Evolutionary conservation across 1,284 basidiomycete genomes (phyloP).

Genomic region (Bondarzewia mesenterica): DNA sequence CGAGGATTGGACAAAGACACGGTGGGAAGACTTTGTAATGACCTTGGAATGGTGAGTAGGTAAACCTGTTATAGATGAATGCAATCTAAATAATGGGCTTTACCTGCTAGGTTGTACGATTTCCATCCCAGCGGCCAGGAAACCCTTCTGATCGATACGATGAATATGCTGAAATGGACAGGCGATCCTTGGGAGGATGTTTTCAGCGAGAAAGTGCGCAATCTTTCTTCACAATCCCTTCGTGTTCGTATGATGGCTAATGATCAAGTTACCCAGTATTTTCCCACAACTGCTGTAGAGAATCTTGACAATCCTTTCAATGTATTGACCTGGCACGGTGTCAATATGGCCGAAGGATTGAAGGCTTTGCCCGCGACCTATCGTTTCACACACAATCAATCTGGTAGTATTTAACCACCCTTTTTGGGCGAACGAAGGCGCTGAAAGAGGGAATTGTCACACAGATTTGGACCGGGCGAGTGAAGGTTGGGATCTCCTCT

Average conservation of each 20-base stretch:
- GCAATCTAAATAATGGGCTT: not conserved
- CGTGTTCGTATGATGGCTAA: not conserved
- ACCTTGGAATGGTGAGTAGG: conserved; percentile 41
- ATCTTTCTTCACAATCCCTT: not conserved
- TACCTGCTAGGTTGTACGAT: conserved; percentile 38
- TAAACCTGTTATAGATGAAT: not conserved
- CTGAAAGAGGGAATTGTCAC: not conserved
- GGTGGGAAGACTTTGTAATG: conserved; percentile 54
- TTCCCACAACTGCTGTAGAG: conserved; percentile 29
- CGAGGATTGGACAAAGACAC: conserved; percentile 43
- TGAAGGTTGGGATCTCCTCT: conserved; percentile 47
- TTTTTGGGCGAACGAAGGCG: not conserved
- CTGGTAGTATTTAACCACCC: conserved; percentile 24
- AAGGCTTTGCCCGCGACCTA: conserved; percentile 49
- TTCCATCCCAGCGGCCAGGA: conserved; percentile 43
- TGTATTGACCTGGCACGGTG: conserved; percentile 40
- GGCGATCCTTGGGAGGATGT: conserved; percentile 45
- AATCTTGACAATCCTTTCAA: conserved; percentile 25
- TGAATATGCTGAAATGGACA: conserved; percentile 41
- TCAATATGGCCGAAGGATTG: conserved; percentile 52
- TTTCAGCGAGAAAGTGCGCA: conserved; percentile 19
- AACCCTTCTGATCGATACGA: conserved; percentile 44
- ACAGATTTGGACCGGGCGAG: conserved; percentile 45
- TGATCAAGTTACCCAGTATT: conserved; percentile 24
- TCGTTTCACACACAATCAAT: conserved; percentile 49